Percentiles rank a stretch among this genome's conserved stretches.
Conservation (phyloP, 805 yeast genomes). For the Clavispora phyllophila region DNA sequence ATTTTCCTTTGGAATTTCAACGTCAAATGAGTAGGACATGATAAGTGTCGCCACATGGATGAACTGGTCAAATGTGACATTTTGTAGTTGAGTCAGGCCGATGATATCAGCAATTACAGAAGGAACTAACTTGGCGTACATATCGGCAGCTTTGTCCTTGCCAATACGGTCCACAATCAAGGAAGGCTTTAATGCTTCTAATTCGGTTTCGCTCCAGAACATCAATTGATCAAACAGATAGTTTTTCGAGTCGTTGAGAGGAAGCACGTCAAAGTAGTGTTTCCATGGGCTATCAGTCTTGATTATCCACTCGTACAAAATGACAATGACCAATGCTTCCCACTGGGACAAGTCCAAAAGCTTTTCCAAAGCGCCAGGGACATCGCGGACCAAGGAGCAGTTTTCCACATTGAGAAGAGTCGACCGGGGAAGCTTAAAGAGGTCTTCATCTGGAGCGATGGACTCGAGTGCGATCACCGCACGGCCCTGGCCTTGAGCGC, state of each 20-base stretch:
- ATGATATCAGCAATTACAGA: slow-evolving; percentile 30
- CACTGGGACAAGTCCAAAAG: slow-evolving; percentile 55
- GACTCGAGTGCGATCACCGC: slow-evolving; percentile 64
- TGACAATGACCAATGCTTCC: slow-evolving; percentile 69
- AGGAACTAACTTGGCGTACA: slow-evolving; percentile 47
- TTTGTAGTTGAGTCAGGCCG: slow-evolving; percentile 24
- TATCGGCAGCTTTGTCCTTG: slow-evolving; percentile 53
- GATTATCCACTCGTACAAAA: slow-evolving; percentile 54
- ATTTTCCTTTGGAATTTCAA: slow-evolving; percentile 35
- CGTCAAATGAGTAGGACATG: slow-evolving; percentile 89
- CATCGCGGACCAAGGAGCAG: slow-evolving; percentile 37
- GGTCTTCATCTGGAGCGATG: slow-evolving; percentile 54
- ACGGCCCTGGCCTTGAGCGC: slow-evolving; percentile 64
- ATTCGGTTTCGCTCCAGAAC: slow-evolving; percentile 71
- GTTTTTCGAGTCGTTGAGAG: slow-evolving; percentile 32
- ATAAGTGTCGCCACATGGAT: slow-evolving; percentile 73
- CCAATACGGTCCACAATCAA: slow-evolving; percentile 69
- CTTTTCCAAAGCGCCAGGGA: slow-evolving; percentile 26
- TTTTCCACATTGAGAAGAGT: slow-evolving; percentile 57
- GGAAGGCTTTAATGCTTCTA: slow-evolving; percentile 60
- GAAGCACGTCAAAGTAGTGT: slow-evolving; percentile 69
- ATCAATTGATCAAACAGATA: slow-evolving; percentile 59
- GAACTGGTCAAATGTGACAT: slow-evolving; percentile 50
- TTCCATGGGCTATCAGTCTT: slow-evolving; percentile 54
- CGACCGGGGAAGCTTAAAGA: slow-evolving; percentile 65